Conservation (phyloP, 371 early-diverging fungal genomes). For the Blastocladiella emersonii region DNA sequence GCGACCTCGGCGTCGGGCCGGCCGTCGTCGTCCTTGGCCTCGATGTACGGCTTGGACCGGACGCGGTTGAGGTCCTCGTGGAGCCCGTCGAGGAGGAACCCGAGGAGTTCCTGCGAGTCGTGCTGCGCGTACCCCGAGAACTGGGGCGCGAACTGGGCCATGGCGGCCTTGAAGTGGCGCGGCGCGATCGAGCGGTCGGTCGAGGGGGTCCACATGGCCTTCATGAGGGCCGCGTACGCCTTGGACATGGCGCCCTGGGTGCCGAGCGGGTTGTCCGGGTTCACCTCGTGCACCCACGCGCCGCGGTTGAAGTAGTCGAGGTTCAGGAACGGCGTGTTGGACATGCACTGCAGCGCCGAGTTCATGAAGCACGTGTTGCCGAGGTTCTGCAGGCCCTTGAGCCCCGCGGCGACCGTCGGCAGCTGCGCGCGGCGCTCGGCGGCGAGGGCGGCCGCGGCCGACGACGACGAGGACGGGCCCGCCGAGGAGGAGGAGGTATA, state of each 20-base stretch:
- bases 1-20: slow-evolving; percentile 46
- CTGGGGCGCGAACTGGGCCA: slow-evolving; percentile 44
- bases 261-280: slow-evolving; percentile 39
- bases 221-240: slow-evolving; percentile 49
- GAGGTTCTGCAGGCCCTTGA: slow-evolving; percentile 54
- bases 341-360: slow-evolving; percentile 61
- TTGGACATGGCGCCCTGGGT: slow-evolving; percentile 49
- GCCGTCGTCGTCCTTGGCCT: slow-evolving; percentile 54
- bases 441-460: too few species aligned
- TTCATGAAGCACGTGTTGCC: slow-evolving; percentile 88
- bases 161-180: slow-evolving; percentile 47
- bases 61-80: slow-evolving; percentile 63
- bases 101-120: slow-evolving; percentile 60
- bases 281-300: slow-evolving; percentile 28
- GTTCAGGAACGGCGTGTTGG: slow-evolving; percentile 46
- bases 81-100: slow-evolving; percentile 51
- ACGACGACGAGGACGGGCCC: too few species aligned
- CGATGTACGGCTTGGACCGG: slow-evolving; percentile 55
- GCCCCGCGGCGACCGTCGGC: slow-evolving; percentile 23
- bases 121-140: slow-evolving; percentile 61
- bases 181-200: slow-evolving; percentile 43
- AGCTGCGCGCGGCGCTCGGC: too few species aligned
- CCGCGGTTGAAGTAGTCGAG: slow-evolving; percentile 30
- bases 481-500: too few species aligned
- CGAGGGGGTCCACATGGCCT: slow-evolving; percentile 43